These are phyloP conservation scores for Pleurotus salmoneostramineus DNA, from an alignment of 768 basidiomycete genomes.

Conservation along the genomic window DNA sequence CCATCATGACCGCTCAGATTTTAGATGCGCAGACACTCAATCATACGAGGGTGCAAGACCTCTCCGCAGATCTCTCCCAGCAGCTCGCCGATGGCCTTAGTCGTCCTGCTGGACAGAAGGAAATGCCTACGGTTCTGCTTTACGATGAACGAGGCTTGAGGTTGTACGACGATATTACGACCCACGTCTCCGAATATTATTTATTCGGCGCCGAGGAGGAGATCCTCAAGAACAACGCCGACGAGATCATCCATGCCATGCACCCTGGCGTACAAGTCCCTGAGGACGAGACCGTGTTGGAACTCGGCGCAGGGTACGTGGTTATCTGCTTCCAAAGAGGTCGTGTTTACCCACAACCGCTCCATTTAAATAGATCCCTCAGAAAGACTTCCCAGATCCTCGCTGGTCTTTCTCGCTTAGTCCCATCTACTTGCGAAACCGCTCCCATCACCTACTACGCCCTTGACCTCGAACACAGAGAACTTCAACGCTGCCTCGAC, in stretches of 20 bases:
- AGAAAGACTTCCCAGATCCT: constrained; percentile 88
- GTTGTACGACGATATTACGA: constrained; percentile 85
- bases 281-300: constrained; percentile 64
- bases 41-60: constrained; percentile 19
- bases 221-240: constrained; percentile 68
- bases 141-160: constrained; percentile 86
- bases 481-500: constrained; percentile 76
- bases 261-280: constrained; percentile 35
- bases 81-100: constrained; percentile 54
- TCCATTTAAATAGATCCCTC: constrained; percentile 52
- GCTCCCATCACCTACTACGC: constrained; percentile 82
- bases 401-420: constrained; percentile 57
- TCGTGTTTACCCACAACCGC: neutral
- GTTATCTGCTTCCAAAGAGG: neutral
- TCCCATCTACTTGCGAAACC: constrained; percentile 26
- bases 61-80: constrained; percentile 32
- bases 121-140: constrained; percentile 77
- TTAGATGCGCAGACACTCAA: constrained; percentile 42
- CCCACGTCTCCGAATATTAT: constrained; percentile 80
- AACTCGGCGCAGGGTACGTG: constrained; percentile 93
- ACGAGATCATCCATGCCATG: constrained; percentile 76
- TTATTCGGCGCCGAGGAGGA: constrained; percentile 85
- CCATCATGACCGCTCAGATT: constrained; percentile 42
- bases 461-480: constrained; percentile 86
- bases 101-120: constrained; percentile 50